Percentiles rank a stretch among this genome's conserved stretches.
Evolutionary conservation across 495 filamentous ascomycete genomes (phyloP).

Genomic region (Aeminium ludgeri): DNA sequence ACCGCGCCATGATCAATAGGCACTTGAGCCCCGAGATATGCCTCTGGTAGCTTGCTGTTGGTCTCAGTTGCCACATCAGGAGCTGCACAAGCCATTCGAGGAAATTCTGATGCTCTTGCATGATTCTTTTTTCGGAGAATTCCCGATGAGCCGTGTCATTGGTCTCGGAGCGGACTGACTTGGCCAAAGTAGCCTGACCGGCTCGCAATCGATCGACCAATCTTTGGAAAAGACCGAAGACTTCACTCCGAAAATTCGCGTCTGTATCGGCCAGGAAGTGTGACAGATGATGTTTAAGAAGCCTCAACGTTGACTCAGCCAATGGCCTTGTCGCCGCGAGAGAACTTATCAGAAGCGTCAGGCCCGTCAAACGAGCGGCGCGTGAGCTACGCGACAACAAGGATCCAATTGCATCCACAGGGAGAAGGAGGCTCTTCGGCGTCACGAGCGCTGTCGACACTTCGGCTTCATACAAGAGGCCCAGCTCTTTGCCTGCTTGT

Average conservation of each 20-base stretch:
- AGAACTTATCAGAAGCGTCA: conserved; percentile 58
- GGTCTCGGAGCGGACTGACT: background rate
- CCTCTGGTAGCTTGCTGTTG: conserved; percentile 68
- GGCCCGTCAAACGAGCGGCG: conserved; percentile 50
- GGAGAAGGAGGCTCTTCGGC: conserved; percentile 21
- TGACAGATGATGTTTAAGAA: conserved; percentile 43
- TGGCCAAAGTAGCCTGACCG: conserved; percentile 15
- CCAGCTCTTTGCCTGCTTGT: conserved; percentile 62
- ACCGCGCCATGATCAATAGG: conserved; percentile 41
- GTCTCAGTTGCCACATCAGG: conserved; percentile 50
- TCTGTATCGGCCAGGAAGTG: conserved; percentile 69
- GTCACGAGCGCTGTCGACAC: background rate
- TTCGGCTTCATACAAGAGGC: conserved; percentile 45
- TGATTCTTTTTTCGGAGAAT: conserved; percentile 22
- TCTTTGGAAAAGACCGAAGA: conserved; percentile 53
- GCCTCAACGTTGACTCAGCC: conserved; percentile 36
- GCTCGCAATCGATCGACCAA: conserved; percentile 28
- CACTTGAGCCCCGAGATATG: conserved; percentile 66
- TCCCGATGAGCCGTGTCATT: background rate
- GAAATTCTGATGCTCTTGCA: conserved; percentile 27
- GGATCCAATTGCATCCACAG: conserved; percentile 27
- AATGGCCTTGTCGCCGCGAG: conserved; percentile 55
- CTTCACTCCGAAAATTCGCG: conserved; percentile 60
- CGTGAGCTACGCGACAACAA: conserved; percentile 47
- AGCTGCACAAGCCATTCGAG: conserved; percentile 53